Conservation (phyloP, 805 yeast genomes). For the Hanseniaspora meyeri region DNA sequence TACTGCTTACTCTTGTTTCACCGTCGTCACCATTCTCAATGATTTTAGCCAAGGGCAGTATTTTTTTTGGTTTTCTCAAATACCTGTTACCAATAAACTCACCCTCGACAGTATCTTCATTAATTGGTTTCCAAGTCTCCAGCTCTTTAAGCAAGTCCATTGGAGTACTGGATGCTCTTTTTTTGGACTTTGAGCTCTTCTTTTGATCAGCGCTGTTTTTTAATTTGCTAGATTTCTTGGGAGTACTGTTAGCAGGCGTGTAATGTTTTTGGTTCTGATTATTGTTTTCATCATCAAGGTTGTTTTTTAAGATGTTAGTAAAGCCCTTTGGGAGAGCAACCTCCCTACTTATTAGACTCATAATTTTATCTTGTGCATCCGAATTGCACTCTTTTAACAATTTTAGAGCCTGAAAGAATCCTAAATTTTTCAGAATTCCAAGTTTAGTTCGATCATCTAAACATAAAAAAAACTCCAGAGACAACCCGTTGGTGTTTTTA, state of each 20-base stretch:
- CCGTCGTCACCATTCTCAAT: not conserved
- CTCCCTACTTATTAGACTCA: not conserved
- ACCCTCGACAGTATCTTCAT: not conserved
- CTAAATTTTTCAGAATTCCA: conserved; percentile 1
- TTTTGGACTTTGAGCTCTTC: not conserved
- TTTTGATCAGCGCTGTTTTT: not conserved
- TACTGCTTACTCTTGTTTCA: not conserved
- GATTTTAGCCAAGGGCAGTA: not conserved
- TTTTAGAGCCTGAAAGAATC: not conserved
- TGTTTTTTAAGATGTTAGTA: not conserved
- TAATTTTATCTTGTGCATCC: not conserved
- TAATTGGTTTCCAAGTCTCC: not conserved
- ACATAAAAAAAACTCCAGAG: not conserved
- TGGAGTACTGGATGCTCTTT: not conserved
- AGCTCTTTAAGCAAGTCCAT: not conserved
- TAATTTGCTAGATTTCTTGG: too few relatives aligned
- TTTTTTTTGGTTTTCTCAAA: not conserved
- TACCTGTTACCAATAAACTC: not conserved
- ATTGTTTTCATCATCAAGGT: too few relatives aligned
- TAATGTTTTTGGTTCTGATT: too few relatives aligned
- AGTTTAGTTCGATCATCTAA: conserved; percentile 1
- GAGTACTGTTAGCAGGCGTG: too few relatives aligned
- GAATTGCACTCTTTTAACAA: not conserved
- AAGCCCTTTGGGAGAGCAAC: not conserved
- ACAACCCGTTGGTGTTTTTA: not conserved